A percentile compares a stretch with the other conserved stretches of the same genome.
phyloP scores from a whole-genome alignment of 192 early-diverging fungal genomes.

The Coemansia aciculifera region DNA sequence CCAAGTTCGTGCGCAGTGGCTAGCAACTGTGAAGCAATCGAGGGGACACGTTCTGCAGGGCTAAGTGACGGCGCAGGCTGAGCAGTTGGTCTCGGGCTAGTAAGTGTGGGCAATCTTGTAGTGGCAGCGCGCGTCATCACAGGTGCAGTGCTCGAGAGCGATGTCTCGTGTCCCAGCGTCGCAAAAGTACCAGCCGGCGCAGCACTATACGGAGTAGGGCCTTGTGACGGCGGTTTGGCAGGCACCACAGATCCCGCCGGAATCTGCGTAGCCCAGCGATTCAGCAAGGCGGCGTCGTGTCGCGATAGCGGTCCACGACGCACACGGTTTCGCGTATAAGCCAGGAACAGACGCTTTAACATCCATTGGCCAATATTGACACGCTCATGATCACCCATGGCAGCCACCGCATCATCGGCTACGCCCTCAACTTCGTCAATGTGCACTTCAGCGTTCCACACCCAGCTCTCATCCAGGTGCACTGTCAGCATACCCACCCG shows the following conservation, averaged over 20 bases:
- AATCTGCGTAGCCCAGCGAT: conserved; percentile 56
- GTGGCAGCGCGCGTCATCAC: conserved; percentile 12
- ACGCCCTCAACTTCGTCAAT: conserved; percentile 71
- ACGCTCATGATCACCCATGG: conserved; percentile 45
- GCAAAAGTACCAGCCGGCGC: conserved; percentile 1
- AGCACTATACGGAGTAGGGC: not conserved
- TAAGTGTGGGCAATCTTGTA: conserved; percentile 10
- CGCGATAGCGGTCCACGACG: conserved; percentile 68
- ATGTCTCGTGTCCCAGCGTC: conserved; percentile 9
- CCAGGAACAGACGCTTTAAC: conserved; percentile 50
- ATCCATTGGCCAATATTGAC: conserved; percentile 56
- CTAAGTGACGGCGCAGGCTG: not conserved
- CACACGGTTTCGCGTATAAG: conserved; percentile 73
- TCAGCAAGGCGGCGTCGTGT: conserved; percentile 56
- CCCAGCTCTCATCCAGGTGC: conserved; percentile 74
- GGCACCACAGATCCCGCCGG: conserved; percentile 41
- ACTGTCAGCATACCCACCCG: conserved; percentile 86
- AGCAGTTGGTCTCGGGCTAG: conserved; percentile 9
- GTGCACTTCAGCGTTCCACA: conserved; percentile 90
- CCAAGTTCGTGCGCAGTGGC: conserved; percentile 6
- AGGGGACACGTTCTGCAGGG: not conserved
- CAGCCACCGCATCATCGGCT: conserved; percentile 32
- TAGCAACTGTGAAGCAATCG: conserved; percentile 19
- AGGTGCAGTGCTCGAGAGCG: conserved; percentile 12
- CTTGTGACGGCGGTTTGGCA: conserved; percentile 14